Evolutionary conservation across 768 basidiomycete species (phyloP), one percentile per base, ranked within the genome.

Genomic region (Leccinellum rugosiceps): DNA sequence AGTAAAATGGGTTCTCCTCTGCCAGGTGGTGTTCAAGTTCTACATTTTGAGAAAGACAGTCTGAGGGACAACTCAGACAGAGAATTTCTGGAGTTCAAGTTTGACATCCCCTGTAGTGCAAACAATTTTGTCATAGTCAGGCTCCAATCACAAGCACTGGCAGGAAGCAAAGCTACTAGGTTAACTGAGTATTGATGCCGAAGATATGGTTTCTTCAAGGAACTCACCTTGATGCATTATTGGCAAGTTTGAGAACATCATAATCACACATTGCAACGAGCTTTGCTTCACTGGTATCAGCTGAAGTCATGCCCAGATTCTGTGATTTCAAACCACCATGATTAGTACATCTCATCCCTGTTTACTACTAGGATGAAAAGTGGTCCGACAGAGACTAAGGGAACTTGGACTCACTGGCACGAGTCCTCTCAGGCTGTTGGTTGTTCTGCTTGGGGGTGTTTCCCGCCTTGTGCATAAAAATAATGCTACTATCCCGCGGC

Each of bases 31-130:
- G n/a, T n/a, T n/a, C n/a, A n/a, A n/a, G n/a, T n/a, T n/a, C n/a
- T n/a, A n/a, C n/a, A n/a, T 67, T 65, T 82, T 90, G 62, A 97
- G 76, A 72, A 98, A 97, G n/a, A 97, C 86, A 0, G 93, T 97
- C 57, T 92, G 92, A 11, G 94, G 93, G 0, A 94, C 90, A n/a
- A n/a, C n/a, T n/a, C n/a, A n/a, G 5, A 95, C 88, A 1, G 88
- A 88, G 4, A 98, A 83, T 64, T 92, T 93, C 64, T 88, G 89
- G 38, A 99, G 80, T 57, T 92, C 89, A n/a, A n/a, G n/a, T n/a
- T n/a, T n/a, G 34, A 92, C 78, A 48, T 87, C 83, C 19, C 82
- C 83, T 8, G 78, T 81, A 5, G 83, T 77, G 67, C 84, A 87
- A 19, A 91, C 76, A 56, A 78, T 80, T 63, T 80, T 81, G n/a